phyloP scores from a whole-genome alignment of 78 protist species.

The Tieghemostelium lacteum region DNA sequence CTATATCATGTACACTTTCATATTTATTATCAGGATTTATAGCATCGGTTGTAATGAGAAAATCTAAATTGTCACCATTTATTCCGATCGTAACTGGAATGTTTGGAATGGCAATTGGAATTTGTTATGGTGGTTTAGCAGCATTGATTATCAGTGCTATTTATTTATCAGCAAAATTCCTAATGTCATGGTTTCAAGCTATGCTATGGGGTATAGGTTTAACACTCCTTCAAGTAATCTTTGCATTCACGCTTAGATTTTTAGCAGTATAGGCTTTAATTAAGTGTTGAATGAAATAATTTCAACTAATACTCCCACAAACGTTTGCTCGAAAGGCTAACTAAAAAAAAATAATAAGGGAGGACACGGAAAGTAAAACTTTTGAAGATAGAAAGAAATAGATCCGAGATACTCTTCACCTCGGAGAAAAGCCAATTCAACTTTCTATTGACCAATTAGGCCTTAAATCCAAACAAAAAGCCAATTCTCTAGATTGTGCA shows the following conservation, averaged over 20 bases:
- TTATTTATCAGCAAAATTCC: slow-evolving; percentile 39
- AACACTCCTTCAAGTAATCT: slow-evolving; percentile 16
- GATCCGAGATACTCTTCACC: too few relatives aligned
- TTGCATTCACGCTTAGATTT: slow-evolving; percentile 30
- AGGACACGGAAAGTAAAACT: too few relatives aligned
- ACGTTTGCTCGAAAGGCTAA: too few relatives aligned
- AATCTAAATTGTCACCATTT: slow-evolving; percentile 70
- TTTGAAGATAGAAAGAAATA: too few relatives aligned
- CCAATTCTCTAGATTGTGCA: too few relatives aligned
- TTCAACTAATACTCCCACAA: too few relatives aligned
- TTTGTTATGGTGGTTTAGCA: slow-evolving; percentile 66
- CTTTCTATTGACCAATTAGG: too few relatives aligned
- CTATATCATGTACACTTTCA: slow-evolving; percentile 19
- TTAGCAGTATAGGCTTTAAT: slow-evolving; percentile 54
- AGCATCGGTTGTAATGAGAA: slow-evolving; percentile 49
- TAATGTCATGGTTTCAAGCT: slow-evolving; percentile 46
- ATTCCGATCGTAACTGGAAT: slow-evolving; percentile 42
- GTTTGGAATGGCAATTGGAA: slow-evolving; percentile 61
- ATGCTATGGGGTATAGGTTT: slow-evolving; percentile 67
- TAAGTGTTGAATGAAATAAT: too few relatives aligned
- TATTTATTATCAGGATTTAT: slow-evolving; percentile 58
- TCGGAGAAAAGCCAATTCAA: too few relatives aligned
- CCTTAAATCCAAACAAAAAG: too few relatives aligned
- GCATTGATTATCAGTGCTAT: slow-evolving; percentile 60
- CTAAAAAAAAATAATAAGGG: too few relatives aligned